These are phyloP conservation scores for Lipomyces starkeyi DNA, from an alignment of 805 yeast genomes.

Conservation along the genomic window DNA sequence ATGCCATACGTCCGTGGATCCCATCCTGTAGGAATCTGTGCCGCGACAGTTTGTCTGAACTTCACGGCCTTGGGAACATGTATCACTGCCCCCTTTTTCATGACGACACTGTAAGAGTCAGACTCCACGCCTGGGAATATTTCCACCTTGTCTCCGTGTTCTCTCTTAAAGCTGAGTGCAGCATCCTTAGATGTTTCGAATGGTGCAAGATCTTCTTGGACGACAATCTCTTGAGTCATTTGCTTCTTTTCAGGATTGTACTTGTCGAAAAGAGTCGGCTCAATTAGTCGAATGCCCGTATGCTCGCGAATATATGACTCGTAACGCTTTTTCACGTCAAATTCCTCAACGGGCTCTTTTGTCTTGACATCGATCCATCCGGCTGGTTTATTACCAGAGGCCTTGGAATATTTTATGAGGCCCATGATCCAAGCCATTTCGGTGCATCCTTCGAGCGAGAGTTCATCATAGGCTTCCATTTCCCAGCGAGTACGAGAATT, in stretches of 20 bases:
- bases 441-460: constrained; percentile 94
- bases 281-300: constrained; percentile 94
- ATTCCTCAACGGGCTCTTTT: constrained; percentile 88
- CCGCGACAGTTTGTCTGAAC: constrained; percentile 64
- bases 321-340: constrained; percentile 87
- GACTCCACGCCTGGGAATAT: constrained; percentile 82
- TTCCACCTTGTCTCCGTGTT: constrained; percentile 93
- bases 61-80: constrained; percentile 84
- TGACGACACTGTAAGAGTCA: constrained; percentile 87
- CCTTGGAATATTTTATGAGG: constrained; percentile 87
- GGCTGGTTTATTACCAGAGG: constrained; percentile 75
- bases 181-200: constrained; percentile 93
- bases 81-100: constrained; percentile 89
- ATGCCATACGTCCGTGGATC: constrained; percentile 92
- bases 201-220: constrained; percentile 94
- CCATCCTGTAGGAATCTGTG: constrained; percentile 99
- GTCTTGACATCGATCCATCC: constrained; percentile 98
- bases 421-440: constrained; percentile 99
- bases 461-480: constrained; percentile 93
- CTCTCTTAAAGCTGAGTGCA: constrained; percentile 89
- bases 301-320: constrained; percentile 87
- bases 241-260: constrained; percentile 93
- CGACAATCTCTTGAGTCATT: constrained; percentile 90
- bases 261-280: constrained; percentile 90
- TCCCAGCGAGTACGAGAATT: constrained; percentile 99